Percentiles rank a stretch among this genome's conserved stretches.
phyloP scores from a whole-genome alignment of 352 stramenopile species.

The Salisapilia sapeloensis region DNA sequence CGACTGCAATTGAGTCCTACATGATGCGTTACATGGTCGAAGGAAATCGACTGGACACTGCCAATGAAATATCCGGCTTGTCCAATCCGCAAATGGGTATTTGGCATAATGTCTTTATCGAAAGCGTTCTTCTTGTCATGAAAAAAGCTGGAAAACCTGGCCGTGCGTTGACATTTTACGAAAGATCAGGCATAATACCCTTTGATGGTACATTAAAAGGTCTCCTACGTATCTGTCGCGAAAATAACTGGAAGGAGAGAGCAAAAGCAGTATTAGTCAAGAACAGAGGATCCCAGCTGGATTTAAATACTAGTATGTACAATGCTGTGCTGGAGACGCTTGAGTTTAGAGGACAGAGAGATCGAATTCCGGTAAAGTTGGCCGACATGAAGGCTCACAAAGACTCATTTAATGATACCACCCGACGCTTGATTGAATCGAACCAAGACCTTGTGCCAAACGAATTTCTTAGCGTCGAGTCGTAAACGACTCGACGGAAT shows the following conservation, averaged over 20 bases:
- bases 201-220: conserved; percentile 48
- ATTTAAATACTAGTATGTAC: conserved; percentile 45
- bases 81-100: conserved; percentile 41
- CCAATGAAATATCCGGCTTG: conserved; percentile 26
- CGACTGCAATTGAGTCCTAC: conserved; percentile 49
- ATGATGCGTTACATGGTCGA: conserved; percentile 36
- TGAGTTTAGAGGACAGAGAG: conserved; percentile 43
- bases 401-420: too few relatives aligned
- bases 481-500: too few relatives aligned
- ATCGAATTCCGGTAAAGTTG: conserved; percentile 33
- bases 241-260: conserved; percentile 53
- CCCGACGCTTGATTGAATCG: too few relatives aligned
- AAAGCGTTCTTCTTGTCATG: conserved; percentile 50
- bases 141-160: conserved; percentile 35
- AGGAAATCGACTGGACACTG: conserved; percentile 19
- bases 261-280: conserved; percentile 55
- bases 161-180: conserved; percentile 62
- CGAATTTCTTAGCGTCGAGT: too few relatives aligned
- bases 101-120: conserved; percentile 50
- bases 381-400: conserved; percentile 41
- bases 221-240: conserved; percentile 44
- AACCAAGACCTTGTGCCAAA: too few relatives aligned
- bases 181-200: conserved; percentile 64
- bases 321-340: conserved; percentile 59
- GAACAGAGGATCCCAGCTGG: conserved; percentile 54